These are phyloP conservation scores for Rhizopus stolonifer DNA, from an alignment of 371 early-diverging fungal genomes.

Conservation along the genomic window DNA sequence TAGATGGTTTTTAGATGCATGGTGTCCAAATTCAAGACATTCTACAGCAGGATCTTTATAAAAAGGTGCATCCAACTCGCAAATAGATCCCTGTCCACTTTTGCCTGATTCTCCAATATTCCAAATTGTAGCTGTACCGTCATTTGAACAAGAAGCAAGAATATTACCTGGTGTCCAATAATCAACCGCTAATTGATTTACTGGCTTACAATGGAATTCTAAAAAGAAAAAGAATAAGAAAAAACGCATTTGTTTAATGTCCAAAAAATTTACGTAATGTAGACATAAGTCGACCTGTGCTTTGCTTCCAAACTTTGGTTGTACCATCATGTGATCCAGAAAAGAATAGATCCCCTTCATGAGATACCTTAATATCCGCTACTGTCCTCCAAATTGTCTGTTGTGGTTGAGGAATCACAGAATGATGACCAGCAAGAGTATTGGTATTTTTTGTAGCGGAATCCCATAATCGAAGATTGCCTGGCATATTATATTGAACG, in stretches of 20 bases:
- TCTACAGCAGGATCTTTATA: conserved; percentile 25
- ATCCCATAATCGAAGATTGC: conserved; percentile 40
- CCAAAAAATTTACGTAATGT: conserved; percentile 34
- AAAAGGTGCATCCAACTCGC: conserved; percentile 19
- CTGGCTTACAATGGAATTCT: conserved; percentile 23
- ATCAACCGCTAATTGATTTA: conserved; percentile 28
- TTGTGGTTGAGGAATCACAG: neutral
- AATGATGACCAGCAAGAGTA: conserved; percentile 28
- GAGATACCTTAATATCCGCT: conserved; percentile 36
- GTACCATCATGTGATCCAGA: conserved; percentile 35
- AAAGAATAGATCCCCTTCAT: conserved; percentile 28
- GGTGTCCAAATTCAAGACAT: conserved; percentile 38
- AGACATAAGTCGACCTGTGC: conserved; percentile 25
- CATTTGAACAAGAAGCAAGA: conserved; percentile 34
- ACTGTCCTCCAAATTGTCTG: conserved; percentile 36
- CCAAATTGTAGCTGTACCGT: conserved; percentile 44
- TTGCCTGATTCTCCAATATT: conserved; percentile 23
- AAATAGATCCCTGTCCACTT: conserved; percentile 28
- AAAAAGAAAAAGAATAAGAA: neutral
- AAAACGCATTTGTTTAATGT: too few species aligned
- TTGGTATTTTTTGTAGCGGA: conserved; percentile 6
- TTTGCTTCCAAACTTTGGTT: conserved; percentile 33
- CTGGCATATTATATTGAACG: conserved; percentile 39
- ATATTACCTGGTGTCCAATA: conserved; percentile 22
- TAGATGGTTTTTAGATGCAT: conserved; percentile 18